A percentile compares a stretch with the other conserved stretches of the same genome.
Evolutionary conservation across 2,329 filamentous ascomycete species (phyloP).

Genomic region (Calcarisporium arbuscula): DNA sequence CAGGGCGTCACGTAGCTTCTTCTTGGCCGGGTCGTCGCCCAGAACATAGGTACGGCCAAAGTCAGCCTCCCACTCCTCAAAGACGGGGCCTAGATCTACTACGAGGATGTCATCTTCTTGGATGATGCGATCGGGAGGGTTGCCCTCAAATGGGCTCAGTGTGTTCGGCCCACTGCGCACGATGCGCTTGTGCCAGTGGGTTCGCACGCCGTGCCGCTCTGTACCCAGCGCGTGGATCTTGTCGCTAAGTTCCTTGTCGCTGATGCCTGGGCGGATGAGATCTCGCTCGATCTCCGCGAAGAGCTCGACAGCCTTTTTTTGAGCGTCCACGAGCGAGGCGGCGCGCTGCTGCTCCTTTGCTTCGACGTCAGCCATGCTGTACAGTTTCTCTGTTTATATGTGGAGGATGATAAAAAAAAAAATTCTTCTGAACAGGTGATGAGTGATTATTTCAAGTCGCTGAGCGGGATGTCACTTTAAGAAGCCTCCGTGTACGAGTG

Average conservation of each 20-base stretch:
- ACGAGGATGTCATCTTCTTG: conserved; percentile 43
- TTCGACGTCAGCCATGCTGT: no score
- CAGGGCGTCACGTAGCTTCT: conserved; percentile 35
- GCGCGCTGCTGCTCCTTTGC: no score
- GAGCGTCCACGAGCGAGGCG: conserved; percentile 40
- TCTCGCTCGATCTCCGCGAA: conserved; percentile 40
- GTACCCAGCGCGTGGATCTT: conserved; percentile 33
- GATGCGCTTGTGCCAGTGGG: conserved; percentile 48
- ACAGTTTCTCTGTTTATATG: no score
- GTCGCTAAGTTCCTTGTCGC: conserved; percentile 39
- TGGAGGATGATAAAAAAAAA: no score
- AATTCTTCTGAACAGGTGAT: no score
- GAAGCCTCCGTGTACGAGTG: no score
- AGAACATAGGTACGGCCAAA: conserved; percentile 47
- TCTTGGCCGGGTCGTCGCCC: conserved; percentile 38
- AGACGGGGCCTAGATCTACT: conserved; percentile 45
- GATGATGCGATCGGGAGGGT: conserved; percentile 42
- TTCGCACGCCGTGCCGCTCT: conserved; percentile 30
- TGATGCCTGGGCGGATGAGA: conserved; percentile 40
- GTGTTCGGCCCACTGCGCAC: conserved; percentile 45
- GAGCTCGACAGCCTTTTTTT: conserved; percentile 37
- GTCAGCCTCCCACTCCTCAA: conserved; percentile 47
- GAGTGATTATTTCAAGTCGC: no score
- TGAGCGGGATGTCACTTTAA: no score
- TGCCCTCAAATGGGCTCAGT: conserved; percentile 38